Conservation (phyloP, 2,329 filamentous ascomycete genomes). For the Ceratocystis variospora region DNA sequence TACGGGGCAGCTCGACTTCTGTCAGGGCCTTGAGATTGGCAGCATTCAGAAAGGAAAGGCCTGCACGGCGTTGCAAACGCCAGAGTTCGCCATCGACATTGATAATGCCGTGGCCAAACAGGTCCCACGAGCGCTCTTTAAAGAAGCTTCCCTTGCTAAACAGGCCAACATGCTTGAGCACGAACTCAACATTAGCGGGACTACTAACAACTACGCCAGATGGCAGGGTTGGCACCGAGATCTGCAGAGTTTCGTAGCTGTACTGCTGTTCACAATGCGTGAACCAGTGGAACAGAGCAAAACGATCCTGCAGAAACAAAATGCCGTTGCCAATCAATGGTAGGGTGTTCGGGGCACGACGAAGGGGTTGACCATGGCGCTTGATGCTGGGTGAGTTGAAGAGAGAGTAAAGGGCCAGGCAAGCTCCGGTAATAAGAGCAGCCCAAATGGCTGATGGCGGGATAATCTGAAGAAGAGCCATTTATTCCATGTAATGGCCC, state of each 20-base stretch:
- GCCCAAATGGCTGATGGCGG: not conserved
- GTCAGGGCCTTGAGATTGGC: constrained; percentile 44
- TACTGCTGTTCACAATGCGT: constrained; percentile 41
- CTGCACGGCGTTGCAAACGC: constrained; percentile 49
- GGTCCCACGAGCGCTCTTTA: constrained; percentile 44
- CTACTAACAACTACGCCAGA: constrained; percentile 50
- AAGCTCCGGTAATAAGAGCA: not conserved
- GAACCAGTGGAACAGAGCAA: constrained; percentile 51
- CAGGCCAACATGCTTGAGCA: constrained; percentile 45
- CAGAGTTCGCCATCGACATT: constrained; percentile 52
- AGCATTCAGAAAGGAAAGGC: constrained; percentile 43
- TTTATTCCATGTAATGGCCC: not conserved
- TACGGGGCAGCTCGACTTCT: constrained; percentile 41
- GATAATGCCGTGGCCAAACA: constrained; percentile 54
- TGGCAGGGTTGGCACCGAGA: constrained; percentile 48
- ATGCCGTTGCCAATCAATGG: constrained; percentile 49
- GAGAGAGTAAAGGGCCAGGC: constrained; percentile 36
- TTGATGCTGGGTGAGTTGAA: constrained; percentile 30
- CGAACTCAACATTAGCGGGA: constrained; percentile 47
- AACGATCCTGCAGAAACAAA: constrained; percentile 44
- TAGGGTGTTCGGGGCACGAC: constrained; percentile 33
- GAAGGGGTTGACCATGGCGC: constrained; percentile 22
- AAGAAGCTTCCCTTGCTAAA: constrained; percentile 52
- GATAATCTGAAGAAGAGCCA: constrained; percentile 5
- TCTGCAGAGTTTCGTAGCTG: constrained; percentile 47